Evolutionary conservation across 2,329 filamentous ascomycete species (phyloP), one percentile per base, ranked within the genome.

Genomic region (Aspergillus hiratsukae): DNA sequence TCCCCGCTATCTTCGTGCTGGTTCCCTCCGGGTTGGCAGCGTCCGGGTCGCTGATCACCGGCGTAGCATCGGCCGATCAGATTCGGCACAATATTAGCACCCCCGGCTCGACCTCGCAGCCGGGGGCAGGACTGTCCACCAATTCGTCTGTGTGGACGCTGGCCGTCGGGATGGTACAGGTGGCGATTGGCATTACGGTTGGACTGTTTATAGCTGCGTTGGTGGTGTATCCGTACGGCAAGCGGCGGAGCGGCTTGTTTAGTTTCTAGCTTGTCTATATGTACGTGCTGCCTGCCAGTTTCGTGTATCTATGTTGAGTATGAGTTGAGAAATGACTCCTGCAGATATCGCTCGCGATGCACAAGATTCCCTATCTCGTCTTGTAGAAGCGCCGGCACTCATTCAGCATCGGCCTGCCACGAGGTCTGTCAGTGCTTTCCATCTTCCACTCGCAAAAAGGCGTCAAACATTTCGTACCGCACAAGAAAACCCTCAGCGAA

Each of bases 1-100:
- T 96, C 9, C 91, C 91, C 0, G 91, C 88, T 4, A 95, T 96
- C 61, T 95, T 95, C 60, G 82, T 86, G 2, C 82, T 85, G 57
- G 83, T 87, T 0, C 84, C 84, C 0, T 82, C 78, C 2, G 84
- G 83, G 1, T 73, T 87, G 2, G 81, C 83, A 2, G 82, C 83
- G 0, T 78, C 76, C 52, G 84, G 84, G 1, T 80, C 77, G 4
- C 67, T 87, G 19, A 78, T 87, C 1, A 76, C 78, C 0, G 83
- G 84, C 14, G 75, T 87, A 48, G 78, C 78, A 9, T 80, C 78
- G 3, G 83, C 84, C 0, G 78, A 85, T 59, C 78, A 84, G 61
- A 82, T 84, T 2, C 58, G 63, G 4, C 64, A 62, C 8, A 74
- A 75, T 49, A 61, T 64, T 11, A 67, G 66, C 9, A 46, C 4